These are phyloP conservation scores for Coemansia sp. DNA, from an alignment of 192 early-diverging fungal genomes.

Conservation along the genomic window DNA sequence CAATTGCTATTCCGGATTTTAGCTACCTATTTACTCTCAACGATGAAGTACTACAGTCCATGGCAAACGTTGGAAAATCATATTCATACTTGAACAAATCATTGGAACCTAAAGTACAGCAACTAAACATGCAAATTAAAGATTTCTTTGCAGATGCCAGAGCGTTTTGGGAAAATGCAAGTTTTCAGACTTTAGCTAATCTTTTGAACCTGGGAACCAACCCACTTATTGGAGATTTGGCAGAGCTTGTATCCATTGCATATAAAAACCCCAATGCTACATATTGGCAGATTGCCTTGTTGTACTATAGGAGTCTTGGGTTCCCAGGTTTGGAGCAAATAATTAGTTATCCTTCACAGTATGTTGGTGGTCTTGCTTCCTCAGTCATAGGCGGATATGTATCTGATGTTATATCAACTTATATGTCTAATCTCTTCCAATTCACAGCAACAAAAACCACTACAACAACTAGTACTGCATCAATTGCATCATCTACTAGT, in stretches of 20 bases:
- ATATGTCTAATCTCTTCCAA: conserved; percentile 6
- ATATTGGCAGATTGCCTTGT: conserved; percentile 14
- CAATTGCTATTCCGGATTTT: conserved; percentile 15
- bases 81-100: background rate
- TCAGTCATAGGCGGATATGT: conserved; percentile 31
- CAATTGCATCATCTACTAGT: background rate
- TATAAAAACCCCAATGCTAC: conserved; percentile 30
- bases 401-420: conserved; percentile 17
- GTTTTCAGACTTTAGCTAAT: background rate
- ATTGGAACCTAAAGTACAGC: background rate
- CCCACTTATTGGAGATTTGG: conserved; percentile 10
- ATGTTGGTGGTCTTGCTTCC: conserved; percentile 25
- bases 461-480: background rate
- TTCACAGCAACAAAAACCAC: background rate
- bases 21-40: conserved; percentile 24
- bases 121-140: background rate
- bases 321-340: conserved; percentile 23
- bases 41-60: conserved; percentile 10
- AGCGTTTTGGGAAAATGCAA: conserved; percentile 10
- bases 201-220: conserved; percentile 5
- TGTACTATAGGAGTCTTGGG: conserved; percentile 34
- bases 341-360: conserved; percentile 22
- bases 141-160: conserved; percentile 9
- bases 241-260: conserved; percentile 16
- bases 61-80: conserved; percentile 7